phyloP scores from a whole-genome alignment of 2,329 filamentous ascomycete genomes.

The Diaporthe destruens region DNA sequence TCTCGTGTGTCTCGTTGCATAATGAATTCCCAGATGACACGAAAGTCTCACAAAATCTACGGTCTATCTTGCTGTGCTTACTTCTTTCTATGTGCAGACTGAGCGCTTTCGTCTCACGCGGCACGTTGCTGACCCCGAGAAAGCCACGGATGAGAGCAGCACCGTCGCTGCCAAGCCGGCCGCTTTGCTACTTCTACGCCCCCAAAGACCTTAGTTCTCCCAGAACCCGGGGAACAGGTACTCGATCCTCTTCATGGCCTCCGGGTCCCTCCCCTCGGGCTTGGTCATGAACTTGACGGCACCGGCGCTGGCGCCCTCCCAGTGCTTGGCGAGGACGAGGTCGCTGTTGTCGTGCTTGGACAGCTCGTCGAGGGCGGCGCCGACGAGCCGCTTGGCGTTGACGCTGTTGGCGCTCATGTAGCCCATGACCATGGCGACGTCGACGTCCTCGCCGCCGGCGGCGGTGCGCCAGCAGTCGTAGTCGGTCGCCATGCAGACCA shows the following conservation, averaged over 20 bases:
- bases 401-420: constrained; percentile 94
- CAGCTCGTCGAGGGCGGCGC: constrained; percentile 87
- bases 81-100: constrained; percentile 5
- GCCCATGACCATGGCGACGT: constrained; percentile 96
- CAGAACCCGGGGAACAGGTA: constrained; percentile 91
- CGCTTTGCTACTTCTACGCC: background rate
- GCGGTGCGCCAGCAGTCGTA: constrained; percentile 97
- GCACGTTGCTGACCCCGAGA: background rate
- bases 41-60: background rate
- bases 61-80: background rate
- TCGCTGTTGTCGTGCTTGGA: constrained; percentile 81
- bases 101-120: constrained; percentile 1
- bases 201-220: constrained; percentile 50
- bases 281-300: constrained; percentile 87
- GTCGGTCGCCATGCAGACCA: constrained; percentile 99
- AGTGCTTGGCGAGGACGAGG: constrained; percentile 83
- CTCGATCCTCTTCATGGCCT: constrained; percentile 82
- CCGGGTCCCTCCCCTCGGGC: constrained; percentile 76
- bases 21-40: background rate
- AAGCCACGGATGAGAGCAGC: constrained; percentile 9
- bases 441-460: constrained; percentile 71
- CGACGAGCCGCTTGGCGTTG: constrained; percentile 88
- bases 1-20: background rate
- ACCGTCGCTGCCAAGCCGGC: background rate
- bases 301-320: constrained; percentile 80